Base-by-base conservation (phyloP, 768 basidiomycete genomes). In the Rhodotorula sphaerocarpa region DNA sequence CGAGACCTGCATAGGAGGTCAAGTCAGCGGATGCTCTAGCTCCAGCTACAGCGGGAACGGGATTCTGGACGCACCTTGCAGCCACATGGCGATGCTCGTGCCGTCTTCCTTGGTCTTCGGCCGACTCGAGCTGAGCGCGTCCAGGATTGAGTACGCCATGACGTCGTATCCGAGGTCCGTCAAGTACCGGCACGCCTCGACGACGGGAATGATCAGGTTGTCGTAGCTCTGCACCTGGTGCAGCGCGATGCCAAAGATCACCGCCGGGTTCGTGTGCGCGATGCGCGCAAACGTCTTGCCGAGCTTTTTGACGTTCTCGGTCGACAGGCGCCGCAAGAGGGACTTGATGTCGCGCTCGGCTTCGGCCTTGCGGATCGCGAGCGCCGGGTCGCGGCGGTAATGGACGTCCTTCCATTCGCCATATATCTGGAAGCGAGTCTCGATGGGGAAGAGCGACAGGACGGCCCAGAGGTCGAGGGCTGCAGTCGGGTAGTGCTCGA, bases 141-240 rank as follows among this genome's bases (percentile, higher is more conserved):
- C 89, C 58, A 99, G 79, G 63, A 95, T 81, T 57, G 88, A 79
- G 73, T 85, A 97, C 23, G 89, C 84, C 16, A 96, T 79, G 14
- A 95, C 89, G 73, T 99, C 95, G 72, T 90, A 96, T 11, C 89
- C 89, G 81, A 99, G 86, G 65, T 85, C 86, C 5, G 90, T 90
- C 67, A 90, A 84, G 76, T 88, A 92, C 73, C 87, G 80, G 69
- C 90, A 79, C 23, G 87, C 87, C 70, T 90, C 90, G 30, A 97
- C 86, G 46, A 96, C 86, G 27, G 91, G 88, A 45, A 81, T 81
- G 15, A 88, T 89, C 56, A 95, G 76, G 75, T 97, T 99, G 73
- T 93, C 88, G 72, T 99, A 99, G 20, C 88, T 85, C 86, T 90
- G 90, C 61, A 96, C 87, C 75, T 97, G 95, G 68, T 86, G 85